Percentiles rank a stretch among this genome's conserved stretches.
Conservation (phyloP, 768 basidiomycete genomes). For the Sporobolomyces roseus region DNA sequence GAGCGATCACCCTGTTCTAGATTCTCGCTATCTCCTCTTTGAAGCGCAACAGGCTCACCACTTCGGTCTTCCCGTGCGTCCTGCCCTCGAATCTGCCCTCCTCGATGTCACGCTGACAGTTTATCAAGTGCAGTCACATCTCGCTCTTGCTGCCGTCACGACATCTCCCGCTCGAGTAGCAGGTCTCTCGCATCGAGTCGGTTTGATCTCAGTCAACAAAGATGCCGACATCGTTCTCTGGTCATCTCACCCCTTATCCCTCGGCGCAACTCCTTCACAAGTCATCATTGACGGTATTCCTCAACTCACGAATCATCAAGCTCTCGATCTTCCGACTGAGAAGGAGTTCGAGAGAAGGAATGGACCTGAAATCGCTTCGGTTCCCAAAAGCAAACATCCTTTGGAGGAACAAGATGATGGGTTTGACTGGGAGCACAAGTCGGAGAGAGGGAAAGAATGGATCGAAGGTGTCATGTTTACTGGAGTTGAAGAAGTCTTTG, state of each 20-base stretch:
- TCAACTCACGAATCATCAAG: slow-evolving; percentile 53
- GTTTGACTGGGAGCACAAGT: slow-evolving; percentile 8
- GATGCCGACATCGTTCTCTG: slow-evolving; percentile 59
- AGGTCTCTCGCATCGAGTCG: slow-evolving; percentile 72
- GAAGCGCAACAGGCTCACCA: slow-evolving; percentile 70
- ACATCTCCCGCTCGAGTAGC: slow-evolving; percentile 66
- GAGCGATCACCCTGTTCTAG: slow-evolving; percentile 45
- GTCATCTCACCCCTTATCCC: slow-evolving; percentile 63
- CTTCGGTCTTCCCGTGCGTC: slow-evolving; percentile 17
- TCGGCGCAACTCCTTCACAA: slow-evolving; percentile 74
- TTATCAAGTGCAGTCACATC: slow-evolving; percentile 43
- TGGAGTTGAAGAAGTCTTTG: slow-evolving; percentile 28
- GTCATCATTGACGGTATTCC: slow-evolving; percentile 81
- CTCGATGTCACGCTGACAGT: background rate
- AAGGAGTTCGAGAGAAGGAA: slow-evolving; percentile 45
- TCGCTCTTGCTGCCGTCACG: slow-evolving; percentile 58
- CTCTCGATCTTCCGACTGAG: background rate
- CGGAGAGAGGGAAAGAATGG: background rate
- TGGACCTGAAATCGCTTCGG: slow-evolving; percentile 7
- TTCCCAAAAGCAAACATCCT: slow-evolving; percentile 4
- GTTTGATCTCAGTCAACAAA: slow-evolving; percentile 65
- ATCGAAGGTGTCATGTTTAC: slow-evolving; percentile 29
- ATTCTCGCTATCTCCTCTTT: slow-evolving; percentile 71
- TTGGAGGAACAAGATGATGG: slow-evolving; percentile 50
- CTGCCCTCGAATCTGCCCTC: background rate